Percentiles rank a stretch among this genome's conserved stretches.
Conservation (phyloP, 139 green algal species). For the Closterium sp. region DNA sequence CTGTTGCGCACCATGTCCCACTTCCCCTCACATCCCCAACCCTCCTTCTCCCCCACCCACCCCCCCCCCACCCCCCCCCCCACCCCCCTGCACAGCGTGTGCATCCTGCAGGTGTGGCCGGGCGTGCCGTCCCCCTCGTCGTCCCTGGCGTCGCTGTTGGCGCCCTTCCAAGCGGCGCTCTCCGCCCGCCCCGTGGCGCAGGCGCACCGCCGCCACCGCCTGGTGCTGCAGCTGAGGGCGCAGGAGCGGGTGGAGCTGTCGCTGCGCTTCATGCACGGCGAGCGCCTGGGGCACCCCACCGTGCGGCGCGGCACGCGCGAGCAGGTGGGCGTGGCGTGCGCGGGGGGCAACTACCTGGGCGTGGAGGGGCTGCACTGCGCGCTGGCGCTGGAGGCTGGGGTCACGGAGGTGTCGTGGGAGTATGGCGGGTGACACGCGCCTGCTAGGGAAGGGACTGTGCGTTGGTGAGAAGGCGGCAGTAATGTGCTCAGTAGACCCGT, state of each 20-base stretch:
- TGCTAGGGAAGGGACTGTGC: too few species aligned
- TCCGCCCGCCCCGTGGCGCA: not conserved
- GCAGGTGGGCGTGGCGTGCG: not conserved
- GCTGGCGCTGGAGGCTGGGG: not conserved
- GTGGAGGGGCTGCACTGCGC: not conserved
- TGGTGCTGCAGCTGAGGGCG: not conserved
- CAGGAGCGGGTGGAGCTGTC: not conserved
- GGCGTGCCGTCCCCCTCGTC: not conserved
- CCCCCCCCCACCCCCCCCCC: not conserved
- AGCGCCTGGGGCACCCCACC: not conserved
- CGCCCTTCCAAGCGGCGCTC: not conserved
- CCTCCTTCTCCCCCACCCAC: not conserved
- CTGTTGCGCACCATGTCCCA: too few species aligned
- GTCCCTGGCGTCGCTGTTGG: not conserved
- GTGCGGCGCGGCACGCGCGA: not conserved
- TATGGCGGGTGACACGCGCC: not conserved
- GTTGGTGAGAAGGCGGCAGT: too few species aligned
- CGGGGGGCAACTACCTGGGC: not conserved
- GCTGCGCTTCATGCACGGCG: not conserved
- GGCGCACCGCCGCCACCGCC: not conserved
- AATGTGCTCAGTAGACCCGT: too few species aligned
- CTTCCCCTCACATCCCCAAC: not conserved
- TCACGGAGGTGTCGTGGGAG: not conserved
- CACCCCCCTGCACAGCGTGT: not conserved
- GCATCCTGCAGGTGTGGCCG: conserved; percentile 20